phyloP scores from a whole-genome alignment of 2,329 filamentous ascomycete genomes.

The Moelleriella libera region DNA sequence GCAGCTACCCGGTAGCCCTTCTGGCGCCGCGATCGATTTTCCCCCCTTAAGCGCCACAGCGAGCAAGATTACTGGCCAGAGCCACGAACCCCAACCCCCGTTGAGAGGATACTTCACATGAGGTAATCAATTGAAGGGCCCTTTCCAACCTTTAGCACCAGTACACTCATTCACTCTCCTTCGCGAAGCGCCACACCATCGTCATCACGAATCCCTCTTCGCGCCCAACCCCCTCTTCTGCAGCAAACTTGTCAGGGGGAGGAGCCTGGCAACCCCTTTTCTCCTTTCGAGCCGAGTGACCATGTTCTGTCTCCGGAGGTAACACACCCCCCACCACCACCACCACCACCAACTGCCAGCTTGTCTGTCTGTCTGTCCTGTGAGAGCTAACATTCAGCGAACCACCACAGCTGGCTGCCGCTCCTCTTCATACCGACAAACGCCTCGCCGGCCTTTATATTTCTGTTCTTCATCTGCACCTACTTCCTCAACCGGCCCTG shows the following conservation, averaged over 20 bases:
- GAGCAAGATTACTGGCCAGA: no score
- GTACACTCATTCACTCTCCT: not conserved
- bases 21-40: no score
- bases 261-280: not conserved
- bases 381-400: no score
- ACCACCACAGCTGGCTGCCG: constrained; percentile 55
- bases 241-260: not conserved
- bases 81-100: no score
- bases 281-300: not conserved
- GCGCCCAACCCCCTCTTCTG: not conserved
- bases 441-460: constrained; percentile 71
- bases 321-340: no score
- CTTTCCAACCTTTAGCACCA: not conserved
- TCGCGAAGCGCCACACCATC: not conserved
- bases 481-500: constrained; percentile 95
- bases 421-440: constrained; percentile 82
- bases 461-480: constrained; percentile 81
- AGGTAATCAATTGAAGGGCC: not conserved
- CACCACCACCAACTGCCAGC: not conserved
- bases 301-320: constrained; percentile 54
- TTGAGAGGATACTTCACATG: no score
- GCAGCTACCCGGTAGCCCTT: no score
- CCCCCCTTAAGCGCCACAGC: no score
- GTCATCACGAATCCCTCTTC: not conserved
- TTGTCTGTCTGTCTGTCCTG: no score